Base-by-base conservation (phyloP, 2,329 filamentous ascomycete species). In the Colletotrichum theobromicola region DNA sequence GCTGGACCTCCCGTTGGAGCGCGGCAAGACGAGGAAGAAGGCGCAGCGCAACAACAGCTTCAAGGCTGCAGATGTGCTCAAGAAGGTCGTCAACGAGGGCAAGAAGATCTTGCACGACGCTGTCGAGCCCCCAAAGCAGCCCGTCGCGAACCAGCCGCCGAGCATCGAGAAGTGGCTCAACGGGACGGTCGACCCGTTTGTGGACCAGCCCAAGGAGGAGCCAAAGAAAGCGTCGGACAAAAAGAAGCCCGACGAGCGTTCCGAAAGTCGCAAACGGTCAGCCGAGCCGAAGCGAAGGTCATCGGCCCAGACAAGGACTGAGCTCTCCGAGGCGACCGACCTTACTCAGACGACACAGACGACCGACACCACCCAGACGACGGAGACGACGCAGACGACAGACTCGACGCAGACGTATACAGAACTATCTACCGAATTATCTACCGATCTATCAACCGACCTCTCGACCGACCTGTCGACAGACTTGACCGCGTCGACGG, bases 91-190 rank as follows among this genome's bases (percentile, higher is more conserved):
- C 73, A 90, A 87, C 58, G 91, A 91, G 73, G 90, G 91, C 64
- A 92, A 90, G 82, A 93, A 92, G 81, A 92, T 93, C 15, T 88
- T 93, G 46, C 88, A 91, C 16, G 91, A 93, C 70, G 88, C 87
- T 70, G 88, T 87, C 57, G 91, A 93, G 65, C 87, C 90, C 5
- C 88, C 88, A 1, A 87, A 87, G 62, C 86, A 87, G 9, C 83
- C 85, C 3, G 82, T 83, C 4, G 77, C 80, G 13, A 92, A 93
- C 74, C 88, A 90, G 57, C 91, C 91, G 7, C 89, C 88, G 2
- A 93, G 88, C 78, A 93, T 93, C 68, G 91, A 93, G 79, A 92
- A 88, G 26, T 93, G 91, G 91, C 84, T 93, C 30, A 90, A 89
- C 78, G 87, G 85, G 26, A 93, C 91, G 0, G 88, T 92, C 16